phyloP scores from a whole-genome alignment of 2,329 filamentous ascomycete genomes.

The Talaromyces amestolkiae region DNA sequence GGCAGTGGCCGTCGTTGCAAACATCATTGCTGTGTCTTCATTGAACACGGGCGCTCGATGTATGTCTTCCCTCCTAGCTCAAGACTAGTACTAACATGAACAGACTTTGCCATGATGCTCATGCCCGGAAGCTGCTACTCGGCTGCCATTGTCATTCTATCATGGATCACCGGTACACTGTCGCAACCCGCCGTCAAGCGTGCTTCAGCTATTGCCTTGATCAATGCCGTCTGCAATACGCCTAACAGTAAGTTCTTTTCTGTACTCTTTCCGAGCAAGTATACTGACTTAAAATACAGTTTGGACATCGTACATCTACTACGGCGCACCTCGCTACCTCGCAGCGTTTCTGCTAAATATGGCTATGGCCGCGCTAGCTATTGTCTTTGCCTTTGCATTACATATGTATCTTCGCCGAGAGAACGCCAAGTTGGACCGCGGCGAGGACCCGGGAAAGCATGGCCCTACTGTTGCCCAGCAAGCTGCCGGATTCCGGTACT shows the following conservation, averaged over 20 bases:
- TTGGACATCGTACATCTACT: constrained; percentile 28
- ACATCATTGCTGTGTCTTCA: constrained; percentile 33
- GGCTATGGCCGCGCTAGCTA: constrained; percentile 23
- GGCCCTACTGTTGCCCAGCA: constrained; percentile 25
- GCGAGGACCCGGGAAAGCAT: constrained; percentile 23
- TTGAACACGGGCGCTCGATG: constrained; percentile 29
- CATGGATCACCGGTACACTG: constrained; percentile 20
- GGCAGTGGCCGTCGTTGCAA: constrained; percentile 27
- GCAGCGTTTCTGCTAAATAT: constrained; percentile 27
- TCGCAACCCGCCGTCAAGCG: constrained; percentile 22
- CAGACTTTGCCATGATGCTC: constrained; percentile 35
- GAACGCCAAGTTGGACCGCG: constrained; percentile 26
- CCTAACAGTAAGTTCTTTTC: constrained; percentile 19
- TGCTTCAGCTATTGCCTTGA: constrained; percentile 22
- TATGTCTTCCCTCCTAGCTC: constrained; percentile 3
- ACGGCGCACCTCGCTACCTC: constrained; percentile 25
- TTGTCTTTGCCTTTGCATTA: constrained; percentile 23
- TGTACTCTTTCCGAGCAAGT: background rate
- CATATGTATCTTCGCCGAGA: constrained; percentile 25
- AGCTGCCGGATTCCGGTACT: constrained; percentile 24
- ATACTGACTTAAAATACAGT: constrained; percentile 19
- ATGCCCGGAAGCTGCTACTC: constrained; percentile 23
- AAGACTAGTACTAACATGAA: background rate
- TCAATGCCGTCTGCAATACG: constrained; percentile 22
- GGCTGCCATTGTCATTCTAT: constrained; percentile 21